A percentile compares a stretch with the other conserved stretches of the same genome.
Evolutionary conservation across 2,329 filamentous ascomycete genomes (phyloP).

Genomic region (Fusarium bactridioides): DNA sequence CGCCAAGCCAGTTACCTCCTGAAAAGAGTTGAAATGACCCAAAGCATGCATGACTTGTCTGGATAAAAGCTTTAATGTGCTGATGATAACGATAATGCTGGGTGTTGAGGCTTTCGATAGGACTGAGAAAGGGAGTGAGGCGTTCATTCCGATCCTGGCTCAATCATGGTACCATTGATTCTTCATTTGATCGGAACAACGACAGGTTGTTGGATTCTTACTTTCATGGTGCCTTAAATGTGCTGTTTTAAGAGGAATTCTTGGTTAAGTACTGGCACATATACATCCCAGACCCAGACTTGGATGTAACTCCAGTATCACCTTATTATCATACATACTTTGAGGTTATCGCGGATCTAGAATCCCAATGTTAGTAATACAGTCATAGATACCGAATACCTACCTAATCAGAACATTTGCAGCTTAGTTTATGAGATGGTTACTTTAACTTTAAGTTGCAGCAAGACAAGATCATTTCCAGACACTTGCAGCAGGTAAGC

Average conservation of each 20-base stretch:
- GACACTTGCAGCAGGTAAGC: neutral
- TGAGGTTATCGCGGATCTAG: neutral
- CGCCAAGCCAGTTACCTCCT: conserved; percentile 58
- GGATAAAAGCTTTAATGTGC: conserved; percentile 5
- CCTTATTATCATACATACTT: neutral
- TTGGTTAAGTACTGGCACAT: neutral
- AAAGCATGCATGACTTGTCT: neutral
- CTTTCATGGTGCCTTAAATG: neutral
- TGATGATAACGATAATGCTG: conserved; percentile 20
- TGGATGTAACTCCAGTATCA: neutral
- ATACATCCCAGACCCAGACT: conserved; percentile 7
- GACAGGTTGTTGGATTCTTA: neutral
- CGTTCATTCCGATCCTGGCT: conserved; percentile 8
- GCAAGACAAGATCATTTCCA: neutral
- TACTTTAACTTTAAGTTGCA: neutral
- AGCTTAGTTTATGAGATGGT: neutral
- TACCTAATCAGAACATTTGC: neutral
- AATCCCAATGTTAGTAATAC: neutral
- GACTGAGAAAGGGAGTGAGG: neutral
- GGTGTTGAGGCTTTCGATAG: neutral
- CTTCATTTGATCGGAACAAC: neutral
- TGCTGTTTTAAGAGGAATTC: neutral
- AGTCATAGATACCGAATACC: neutral
- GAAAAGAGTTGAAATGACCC: conserved; percentile 47
- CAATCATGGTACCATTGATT: neutral